These are phyloP conservation scores for Pseudisothecium myosuroides DNA, from an alignment of 225 moss, liverwort and hornwort species.

Conservation along the genomic window DNA sequence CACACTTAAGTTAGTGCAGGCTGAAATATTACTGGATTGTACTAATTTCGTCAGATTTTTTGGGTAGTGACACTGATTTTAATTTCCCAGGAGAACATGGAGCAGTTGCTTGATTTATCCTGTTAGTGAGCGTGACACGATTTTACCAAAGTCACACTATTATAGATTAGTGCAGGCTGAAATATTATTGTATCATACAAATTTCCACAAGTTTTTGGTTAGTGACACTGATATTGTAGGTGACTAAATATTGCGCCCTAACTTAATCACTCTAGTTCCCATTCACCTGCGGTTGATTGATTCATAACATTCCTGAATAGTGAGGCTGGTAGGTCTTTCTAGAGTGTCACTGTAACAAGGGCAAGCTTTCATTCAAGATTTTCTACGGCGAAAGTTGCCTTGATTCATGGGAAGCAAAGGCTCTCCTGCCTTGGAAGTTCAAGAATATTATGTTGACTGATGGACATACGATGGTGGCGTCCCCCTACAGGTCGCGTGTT, in stretches of 20 bases:
- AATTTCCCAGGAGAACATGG: background rate
- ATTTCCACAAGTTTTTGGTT: background rate
- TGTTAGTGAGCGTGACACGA: background rate
- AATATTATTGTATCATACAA: background rate
- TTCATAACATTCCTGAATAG: background rate
- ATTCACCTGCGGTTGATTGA: background rate
- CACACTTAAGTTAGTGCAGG: background rate
- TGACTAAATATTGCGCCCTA: too few relatives aligned
- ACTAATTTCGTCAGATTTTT: background rate
- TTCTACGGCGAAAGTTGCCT: background rate
- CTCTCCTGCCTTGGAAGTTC: background rate
- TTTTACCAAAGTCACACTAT: background rate
- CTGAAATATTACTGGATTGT: background rate
- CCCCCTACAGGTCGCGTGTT: constrained; percentile 19
- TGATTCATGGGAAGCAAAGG: background rate
- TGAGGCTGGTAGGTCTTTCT: background rate
- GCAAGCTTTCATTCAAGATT: background rate
- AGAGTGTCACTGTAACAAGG: background rate
- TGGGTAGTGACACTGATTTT: background rate
- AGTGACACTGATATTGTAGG: background rate
- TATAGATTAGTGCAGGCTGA: background rate
- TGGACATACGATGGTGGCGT: background rate
- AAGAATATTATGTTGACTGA: background rate
- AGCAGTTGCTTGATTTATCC: background rate
- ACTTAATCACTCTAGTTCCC: background rate